A percentile compares a stretch with the other conserved stretches of the same genome.
phyloP scores from a whole-genome alignment of 1,139 yeast species.

The Zygosaccharomyces pseudobailii region DNA sequence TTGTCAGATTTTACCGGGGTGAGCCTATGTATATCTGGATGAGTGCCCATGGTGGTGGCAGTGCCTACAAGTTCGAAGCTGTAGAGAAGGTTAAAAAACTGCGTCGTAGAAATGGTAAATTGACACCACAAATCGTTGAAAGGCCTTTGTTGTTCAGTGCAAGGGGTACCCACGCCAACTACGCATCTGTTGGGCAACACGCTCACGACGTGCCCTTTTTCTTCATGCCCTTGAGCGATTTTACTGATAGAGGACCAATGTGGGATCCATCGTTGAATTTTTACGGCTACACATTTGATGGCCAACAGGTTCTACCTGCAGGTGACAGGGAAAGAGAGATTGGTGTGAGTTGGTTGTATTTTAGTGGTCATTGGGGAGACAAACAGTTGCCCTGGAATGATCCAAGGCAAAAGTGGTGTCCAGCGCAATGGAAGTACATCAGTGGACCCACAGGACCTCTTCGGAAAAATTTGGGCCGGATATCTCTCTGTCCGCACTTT shows the following conservation, averaged over 20 bases:
- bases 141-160: slow-evolving; percentile 84
- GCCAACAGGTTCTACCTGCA: slow-evolving; percentile 14
- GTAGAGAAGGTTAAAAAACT: slow-evolving; percentile 58
- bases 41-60: slow-evolving; percentile 98
- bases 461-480: slow-evolving; percentile 63
- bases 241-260: slow-evolving; percentile 88
- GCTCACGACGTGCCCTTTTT: slow-evolving; percentile 81
- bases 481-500: slow-evolving; percentile 70
- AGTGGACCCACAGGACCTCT: slow-evolving; percentile 93
- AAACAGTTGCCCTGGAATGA: slow-evolving; percentile 60
- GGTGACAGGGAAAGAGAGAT: slow-evolving; percentile 45
- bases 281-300: slow-evolving; percentile 70
- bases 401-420: slow-evolving; percentile 77
- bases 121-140: slow-evolving; percentile 30
- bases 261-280: slow-evolving; percentile 90
- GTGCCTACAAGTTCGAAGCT: slow-evolving; percentile 73
- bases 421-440: slow-evolving; percentile 84
- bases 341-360: slow-evolving; percentile 76
- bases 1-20: slow-evolving; percentile 79
- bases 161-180: slow-evolving; percentile 95
- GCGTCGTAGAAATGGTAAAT: slow-evolving; percentile 25
- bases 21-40: slow-evolving; percentile 91
- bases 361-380: slow-evolving; percentile 92
- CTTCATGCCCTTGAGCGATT: slow-evolving; percentile 82
- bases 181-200: slow-evolving; percentile 93